Evolutionary conservation across 768 basidiomycete genomes (phyloP), one percentile per base, ranked within the genome.

Genomic region (Lentinula sp.): DNA sequence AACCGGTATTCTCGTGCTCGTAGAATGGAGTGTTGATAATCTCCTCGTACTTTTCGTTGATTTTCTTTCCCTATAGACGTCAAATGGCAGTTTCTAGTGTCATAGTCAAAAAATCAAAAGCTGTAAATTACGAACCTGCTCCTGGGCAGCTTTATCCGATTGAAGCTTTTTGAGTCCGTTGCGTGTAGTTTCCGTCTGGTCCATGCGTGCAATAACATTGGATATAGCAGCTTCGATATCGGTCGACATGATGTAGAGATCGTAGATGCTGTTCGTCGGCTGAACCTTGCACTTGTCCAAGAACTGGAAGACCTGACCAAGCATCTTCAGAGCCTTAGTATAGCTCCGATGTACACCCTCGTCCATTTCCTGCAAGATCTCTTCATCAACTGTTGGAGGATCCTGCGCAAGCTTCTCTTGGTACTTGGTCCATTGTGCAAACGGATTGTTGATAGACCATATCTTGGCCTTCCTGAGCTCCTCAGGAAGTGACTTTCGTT

Each of bases 21-120:
- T 61, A 54, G 46, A 61, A 54, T 9, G 59, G 46, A 8, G 39
- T 55, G 16, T 63, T 59, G 32, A 63, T 61, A 20, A 63, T 61
- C 10, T 43, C 51, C 35, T 56, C 28, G 46, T 49, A 63, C 18
- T 57, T 42, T 37, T 58, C 61, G 45, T 58, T 62, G 15, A 62
- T 28, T 45, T 51, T 62, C 43, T 51, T 32, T n/a, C 54, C 50
- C 61, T 61, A 41, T 48, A 13, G 6, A 18, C 46, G 8, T 9
- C 15, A 52, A 12, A 35, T 5, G 16, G 32, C 16, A 35, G 7
- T 2, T 5, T 33, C 28, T 52, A 8, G 33, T 16, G 16, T 32
- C 35, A 9, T 50, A 9, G 23, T 12, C 9, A 48, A 15, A 13
- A 13, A 33, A 8, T 6, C 15, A 9, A 23, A 52, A 33, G n/a